phyloP scores from a whole-genome alignment of 306 rosid species.

The Glycine latifolia region DNA sequence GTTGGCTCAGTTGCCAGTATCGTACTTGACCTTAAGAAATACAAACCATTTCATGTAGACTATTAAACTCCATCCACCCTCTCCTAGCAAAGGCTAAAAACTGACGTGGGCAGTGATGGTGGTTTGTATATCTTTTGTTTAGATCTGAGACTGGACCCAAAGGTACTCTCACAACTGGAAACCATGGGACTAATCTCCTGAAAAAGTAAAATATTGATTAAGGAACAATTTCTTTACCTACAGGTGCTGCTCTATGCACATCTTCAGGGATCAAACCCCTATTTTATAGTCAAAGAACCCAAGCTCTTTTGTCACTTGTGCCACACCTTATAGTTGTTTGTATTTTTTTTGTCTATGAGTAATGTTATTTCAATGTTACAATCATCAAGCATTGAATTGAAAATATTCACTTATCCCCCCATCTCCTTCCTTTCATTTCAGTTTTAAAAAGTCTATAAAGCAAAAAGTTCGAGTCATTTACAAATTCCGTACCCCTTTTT shows the following conservation, averaged over 20 bases:
- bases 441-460: background rate
- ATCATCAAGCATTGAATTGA: background rate
- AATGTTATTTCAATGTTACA: no score
- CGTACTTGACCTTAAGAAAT: conserved; percentile 52
- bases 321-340: background rate
- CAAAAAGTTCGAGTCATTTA: background rate
- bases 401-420: background rate
- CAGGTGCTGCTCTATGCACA: no score
- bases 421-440: background rate
- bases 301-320: no score
- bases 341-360: background rate
- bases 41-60: conserved; percentile 54
- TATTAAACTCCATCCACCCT: conserved; percentile 26
- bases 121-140: background rate
- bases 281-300: no score
- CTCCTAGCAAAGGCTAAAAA: background rate
- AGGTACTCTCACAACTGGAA: background rate
- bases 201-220: no score
- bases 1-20: conserved; percentile 71
- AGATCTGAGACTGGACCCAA: no score
- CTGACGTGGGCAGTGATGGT: background rate
- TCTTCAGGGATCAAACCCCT: no score
- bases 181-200: no score
- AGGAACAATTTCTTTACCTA: no score
- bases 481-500: background rate